phyloP scores from a whole-genome alignment of 2,329 filamentous ascomycete species.

The Chalaropsis thielavioides region DNA sequence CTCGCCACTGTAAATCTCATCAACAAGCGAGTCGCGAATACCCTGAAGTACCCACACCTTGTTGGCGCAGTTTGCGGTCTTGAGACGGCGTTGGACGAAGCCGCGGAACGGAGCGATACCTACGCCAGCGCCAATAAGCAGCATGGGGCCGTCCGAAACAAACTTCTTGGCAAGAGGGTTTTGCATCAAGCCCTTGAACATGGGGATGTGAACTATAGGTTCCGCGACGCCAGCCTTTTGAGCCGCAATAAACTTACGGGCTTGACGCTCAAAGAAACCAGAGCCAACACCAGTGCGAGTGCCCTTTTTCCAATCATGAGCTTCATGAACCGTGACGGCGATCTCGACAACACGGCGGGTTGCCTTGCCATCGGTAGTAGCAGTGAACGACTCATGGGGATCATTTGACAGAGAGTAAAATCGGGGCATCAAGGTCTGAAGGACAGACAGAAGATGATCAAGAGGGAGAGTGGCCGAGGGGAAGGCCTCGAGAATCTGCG shows the following conservation, averaged over 20 bases:
- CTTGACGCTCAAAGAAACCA: slow-evolving; percentile 82
- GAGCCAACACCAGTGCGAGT: slow-evolving; percentile 73
- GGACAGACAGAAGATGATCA: slow-evolving; percentile 61
- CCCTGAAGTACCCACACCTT: slow-evolving; percentile 96
- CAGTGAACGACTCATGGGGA: slow-evolving; percentile 60
- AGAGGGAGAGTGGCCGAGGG: slow-evolving; percentile 81
- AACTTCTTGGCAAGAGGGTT: slow-evolving; percentile 91
- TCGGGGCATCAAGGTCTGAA: slow-evolving; percentile 85
- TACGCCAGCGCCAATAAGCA: slow-evolving; percentile 90
- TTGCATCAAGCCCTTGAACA: slow-evolving; percentile 97
- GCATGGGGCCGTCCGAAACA: slow-evolving; percentile 87
- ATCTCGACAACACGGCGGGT: slow-evolving; percentile 78
- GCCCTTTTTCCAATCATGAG: slow-evolving; percentile 59
- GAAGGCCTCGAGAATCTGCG: slow-evolving; percentile 81
- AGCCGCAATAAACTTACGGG: slow-evolving; percentile 54
- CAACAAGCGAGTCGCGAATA: slow-evolving; percentile 81
- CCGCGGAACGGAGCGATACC: slow-evolving; percentile 95
- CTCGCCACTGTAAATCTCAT: slow-evolving; percentile 93
- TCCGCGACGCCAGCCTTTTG: slow-evolving; percentile 42
- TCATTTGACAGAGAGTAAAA: slow-evolving; percentile 98
- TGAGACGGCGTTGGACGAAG: slow-evolving; percentile 85
- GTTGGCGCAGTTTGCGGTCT: slow-evolving; percentile 91
- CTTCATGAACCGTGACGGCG: slow-evolving; percentile 90
- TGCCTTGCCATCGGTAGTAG: slow-evolving; percentile 39
- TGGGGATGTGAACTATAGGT: slow-evolving; percentile 55